These are phyloP conservation scores for Apostasia ramifera DNA, from an alignment of 106 monocot species.

Conservation along the genomic window DNA sequence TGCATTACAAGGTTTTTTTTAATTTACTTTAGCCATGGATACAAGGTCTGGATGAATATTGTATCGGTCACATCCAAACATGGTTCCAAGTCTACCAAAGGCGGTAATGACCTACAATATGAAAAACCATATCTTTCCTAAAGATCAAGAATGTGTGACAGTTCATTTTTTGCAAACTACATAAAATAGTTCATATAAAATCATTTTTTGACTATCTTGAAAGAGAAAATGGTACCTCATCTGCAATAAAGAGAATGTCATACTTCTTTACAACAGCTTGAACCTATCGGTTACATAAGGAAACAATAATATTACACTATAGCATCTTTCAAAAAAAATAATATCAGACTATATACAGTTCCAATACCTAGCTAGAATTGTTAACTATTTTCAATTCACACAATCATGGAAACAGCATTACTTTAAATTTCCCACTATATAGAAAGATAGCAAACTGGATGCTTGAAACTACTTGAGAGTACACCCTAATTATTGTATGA, in stretches of 20 bases:
- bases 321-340: too few relatives aligned
- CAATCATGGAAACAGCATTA: too few relatives aligned
- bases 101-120: conserved; percentile 79
- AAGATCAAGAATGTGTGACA: too few relatives aligned
- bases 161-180: too few relatives aligned
- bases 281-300: conserved; percentile 32
- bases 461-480: background rate
- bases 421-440: too few relatives aligned
- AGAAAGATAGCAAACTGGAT: too few relatives aligned
- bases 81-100: conserved; percentile 93
- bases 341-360: too few relatives aligned
- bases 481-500: background rate
- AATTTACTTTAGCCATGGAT: conserved; percentile 78
- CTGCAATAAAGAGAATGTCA: conserved; percentile 96
- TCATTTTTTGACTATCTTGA: background rate
- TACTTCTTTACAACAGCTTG: conserved; percentile 95
- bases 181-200: background rate
- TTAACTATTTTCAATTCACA: too few relatives aligned
- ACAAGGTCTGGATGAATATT: conserved; percentile 92
- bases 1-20: background rate
- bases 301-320: too few relatives aligned
- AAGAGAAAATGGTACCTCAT: conserved; percentile 54
- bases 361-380: too few relatives aligned
- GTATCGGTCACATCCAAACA: conserved; percentile 94
- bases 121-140: background rate